Evolutionary conservation across 1,284 basidiomycete genomes (phyloP).

Genomic region (Sparassis latifolia): DNA sequence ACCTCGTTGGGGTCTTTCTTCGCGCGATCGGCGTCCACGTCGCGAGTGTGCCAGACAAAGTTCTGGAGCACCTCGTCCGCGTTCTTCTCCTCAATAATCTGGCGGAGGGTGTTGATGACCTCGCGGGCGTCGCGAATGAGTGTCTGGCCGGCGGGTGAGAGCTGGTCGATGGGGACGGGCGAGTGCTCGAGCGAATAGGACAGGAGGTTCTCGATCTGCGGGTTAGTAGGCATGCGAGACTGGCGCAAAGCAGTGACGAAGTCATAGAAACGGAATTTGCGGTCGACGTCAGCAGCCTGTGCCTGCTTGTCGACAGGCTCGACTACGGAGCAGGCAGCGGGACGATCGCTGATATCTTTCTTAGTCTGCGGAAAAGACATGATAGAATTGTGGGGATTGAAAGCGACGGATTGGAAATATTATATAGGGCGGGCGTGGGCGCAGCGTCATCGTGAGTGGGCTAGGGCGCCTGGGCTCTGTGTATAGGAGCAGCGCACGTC

Average conservation of each 20-base stretch:
- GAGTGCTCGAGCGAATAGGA: constrained; percentile 60
- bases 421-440: too few species aligned
- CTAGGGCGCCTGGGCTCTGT: too few species aligned
- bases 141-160: constrained; percentile 72
- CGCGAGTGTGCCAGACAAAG: constrained; percentile 73
- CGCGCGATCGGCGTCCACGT: constrained; percentile 39
- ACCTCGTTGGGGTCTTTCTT: constrained; percentile 39
- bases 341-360: constrained; percentile 53
- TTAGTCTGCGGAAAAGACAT: constrained; percentile 61
- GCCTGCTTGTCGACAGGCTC: constrained; percentile 47
- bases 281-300: constrained; percentile 55
- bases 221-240: constrained; percentile 75
- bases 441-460: too few species aligned
- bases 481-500: too few species aligned
- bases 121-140: constrained; percentile 72
- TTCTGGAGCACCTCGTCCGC: constrained; percentile 85
- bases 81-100: constrained; percentile 81
- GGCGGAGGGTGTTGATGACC: constrained; percentile 63
- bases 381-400: constrained; percentile 9
- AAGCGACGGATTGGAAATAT: too few species aligned
- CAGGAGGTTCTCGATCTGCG: constrained; percentile 72
- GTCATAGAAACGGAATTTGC: constrained; percentile 70
- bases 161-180: constrained; percentile 55
- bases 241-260: constrained; percentile 73
- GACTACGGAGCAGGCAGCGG: constrained; percentile 43